Conservation (phyloP, 1,284 basidiomycete species). For the Salmacisia buchloeana region DNA sequence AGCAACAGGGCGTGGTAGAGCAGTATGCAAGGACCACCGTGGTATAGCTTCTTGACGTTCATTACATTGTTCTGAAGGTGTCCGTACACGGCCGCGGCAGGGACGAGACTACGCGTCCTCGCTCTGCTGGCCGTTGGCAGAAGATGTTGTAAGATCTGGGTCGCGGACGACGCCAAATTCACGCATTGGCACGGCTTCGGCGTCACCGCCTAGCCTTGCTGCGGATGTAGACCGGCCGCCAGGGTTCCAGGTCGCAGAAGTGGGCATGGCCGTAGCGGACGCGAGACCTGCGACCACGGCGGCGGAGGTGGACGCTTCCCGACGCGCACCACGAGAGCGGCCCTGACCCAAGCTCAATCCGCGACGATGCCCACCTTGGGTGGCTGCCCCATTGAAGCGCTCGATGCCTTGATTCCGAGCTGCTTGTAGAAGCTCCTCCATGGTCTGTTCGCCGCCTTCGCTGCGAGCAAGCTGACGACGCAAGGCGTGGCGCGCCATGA, state of each 20-base stretch:
- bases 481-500: constrained; percentile 2
- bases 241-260: not conserved
- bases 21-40: too few species aligned
- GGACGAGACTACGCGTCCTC: too few species aligned
- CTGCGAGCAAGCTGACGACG: not conserved
- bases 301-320: not conserved
- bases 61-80: too few species aligned
- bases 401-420: not conserved
- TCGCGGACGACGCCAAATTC: constrained; percentile 3
- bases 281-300: not conserved
- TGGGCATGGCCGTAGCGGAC: not conserved
- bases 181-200: not conserved
- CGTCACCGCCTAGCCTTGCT: too few species aligned
- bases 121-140: too few species aligned
- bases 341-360: not conserved
- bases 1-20: too few species aligned
- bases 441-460: not conserved
- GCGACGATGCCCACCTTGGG: not conserved
- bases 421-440: not conserved
- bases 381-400: not conserved
- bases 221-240: not conserved
- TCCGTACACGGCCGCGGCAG: too few species aligned
- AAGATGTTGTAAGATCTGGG: too few species aligned
- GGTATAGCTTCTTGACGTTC: too few species aligned
- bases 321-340: not conserved